Conservation (phyloP, 2,329 filamentous ascomycete species). For the Colletotrichum magnum region DNA sequence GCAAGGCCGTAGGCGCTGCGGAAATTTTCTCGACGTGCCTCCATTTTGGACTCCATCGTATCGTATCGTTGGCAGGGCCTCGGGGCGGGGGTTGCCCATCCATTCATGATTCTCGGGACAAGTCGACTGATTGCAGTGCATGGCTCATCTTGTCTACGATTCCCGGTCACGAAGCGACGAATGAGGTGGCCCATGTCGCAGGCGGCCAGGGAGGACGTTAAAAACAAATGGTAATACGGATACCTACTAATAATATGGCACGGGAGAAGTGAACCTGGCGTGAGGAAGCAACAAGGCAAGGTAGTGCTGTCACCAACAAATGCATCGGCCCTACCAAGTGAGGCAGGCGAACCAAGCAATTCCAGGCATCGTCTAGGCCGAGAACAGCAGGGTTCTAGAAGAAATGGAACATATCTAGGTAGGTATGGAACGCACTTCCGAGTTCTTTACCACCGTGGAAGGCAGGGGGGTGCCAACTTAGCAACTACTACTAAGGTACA, state of each 20-base stretch:
- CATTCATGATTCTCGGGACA: background rate
- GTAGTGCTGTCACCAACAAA: too few relatives aligned
- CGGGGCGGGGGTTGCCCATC: too few relatives aligned
- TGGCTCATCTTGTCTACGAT: background rate
- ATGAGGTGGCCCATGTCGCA: conserved; percentile 9
- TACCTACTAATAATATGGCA: too few relatives aligned
- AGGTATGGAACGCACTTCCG: too few relatives aligned
- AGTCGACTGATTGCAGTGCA: background rate
- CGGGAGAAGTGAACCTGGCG: too few relatives aligned
- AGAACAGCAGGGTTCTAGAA: conserved; percentile 37
- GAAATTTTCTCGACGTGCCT: conserved; percentile 10
- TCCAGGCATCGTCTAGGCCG: background rate
- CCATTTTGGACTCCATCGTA: conserved; percentile 2
- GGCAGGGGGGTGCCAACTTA: background rate
- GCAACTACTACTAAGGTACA: background rate
- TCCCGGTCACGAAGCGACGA: background rate
- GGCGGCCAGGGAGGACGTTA: too few relatives aligned
- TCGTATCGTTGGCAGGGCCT: background rate
- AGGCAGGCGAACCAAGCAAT: background rate
- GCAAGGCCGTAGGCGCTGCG: conserved; percentile 33
- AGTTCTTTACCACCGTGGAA: background rate
- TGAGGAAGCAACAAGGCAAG: too few relatives aligned
- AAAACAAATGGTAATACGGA: too few relatives aligned
- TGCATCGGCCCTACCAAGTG: too few relatives aligned
- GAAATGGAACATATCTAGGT: background rate